phyloP scores from a whole-genome alignment of 208 protist species.

The Trichomonas gallinae region DNA sequence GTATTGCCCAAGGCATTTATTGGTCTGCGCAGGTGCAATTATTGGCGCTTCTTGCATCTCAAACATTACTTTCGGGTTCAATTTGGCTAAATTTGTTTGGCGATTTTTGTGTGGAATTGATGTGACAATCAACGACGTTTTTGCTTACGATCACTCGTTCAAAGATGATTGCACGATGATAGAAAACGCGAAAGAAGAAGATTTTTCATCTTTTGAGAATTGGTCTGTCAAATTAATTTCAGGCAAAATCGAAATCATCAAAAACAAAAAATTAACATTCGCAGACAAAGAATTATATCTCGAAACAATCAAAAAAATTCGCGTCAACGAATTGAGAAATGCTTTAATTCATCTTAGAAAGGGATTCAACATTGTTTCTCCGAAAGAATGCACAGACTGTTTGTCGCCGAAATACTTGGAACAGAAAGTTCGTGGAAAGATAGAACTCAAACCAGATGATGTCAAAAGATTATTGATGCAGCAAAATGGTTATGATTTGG shows the following conservation, averaged over 20 bases:
- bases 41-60: background rate
- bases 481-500: background rate
- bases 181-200: background rate
- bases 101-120: background rate
- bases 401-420: background rate
- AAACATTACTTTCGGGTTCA: background rate
- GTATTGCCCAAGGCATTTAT: background rate
- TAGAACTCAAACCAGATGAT: background rate
- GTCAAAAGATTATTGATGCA: background rate
- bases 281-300: background rate
- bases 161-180: background rate
- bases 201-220: background rate
- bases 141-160: background rate
- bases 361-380: background rate
- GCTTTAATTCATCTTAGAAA: background rate
- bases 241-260: background rate
- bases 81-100: background rate
- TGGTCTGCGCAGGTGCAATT: background rate
- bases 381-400: background rate
- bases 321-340: background rate
- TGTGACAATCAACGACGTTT: background rate
- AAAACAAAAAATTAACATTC: background rate
- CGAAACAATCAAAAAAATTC: background rate
- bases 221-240: background rate
- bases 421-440: background rate